These are phyloP conservation scores for Meyerozyma elateridarum DNA, from an alignment of 1,139 yeast genomes.

Conservation along the genomic window DNA sequence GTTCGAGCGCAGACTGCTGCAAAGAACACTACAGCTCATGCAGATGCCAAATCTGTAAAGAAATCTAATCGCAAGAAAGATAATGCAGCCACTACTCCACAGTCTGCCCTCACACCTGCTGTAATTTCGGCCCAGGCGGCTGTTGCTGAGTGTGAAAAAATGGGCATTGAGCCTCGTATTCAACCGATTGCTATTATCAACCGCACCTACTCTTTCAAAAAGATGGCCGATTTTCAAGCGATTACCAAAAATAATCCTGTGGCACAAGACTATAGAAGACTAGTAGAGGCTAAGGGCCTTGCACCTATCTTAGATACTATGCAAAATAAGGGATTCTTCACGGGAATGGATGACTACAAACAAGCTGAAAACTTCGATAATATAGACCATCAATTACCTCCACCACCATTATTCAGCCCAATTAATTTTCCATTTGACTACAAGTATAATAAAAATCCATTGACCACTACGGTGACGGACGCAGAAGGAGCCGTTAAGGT, in stretches of 20 bases:
- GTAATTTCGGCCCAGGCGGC: background rate
- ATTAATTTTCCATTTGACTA: slow-evolving; percentile 70
- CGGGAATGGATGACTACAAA: slow-evolving; percentile 29
- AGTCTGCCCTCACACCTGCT: too few relatives aligned
- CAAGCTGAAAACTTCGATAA: slow-evolving; percentile 26
- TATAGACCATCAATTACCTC: slow-evolving; percentile 64
- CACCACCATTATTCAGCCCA: slow-evolving; percentile 82
- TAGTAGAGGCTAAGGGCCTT: slow-evolving; percentile 24
- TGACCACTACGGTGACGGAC: slow-evolving; percentile 57
- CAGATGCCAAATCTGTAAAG: too few relatives aligned
- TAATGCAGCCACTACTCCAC: too few relatives aligned
- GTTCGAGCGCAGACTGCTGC: too few relatives aligned
- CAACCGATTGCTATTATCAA: slow-evolving; percentile 67
- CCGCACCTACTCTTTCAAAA: slow-evolving; percentile 73
- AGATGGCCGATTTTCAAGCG: slow-evolving; percentile 84
- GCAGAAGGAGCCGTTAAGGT: slow-evolving; percentile 52
- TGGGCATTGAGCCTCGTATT: slow-evolving; percentile 31
- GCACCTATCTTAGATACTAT: slow-evolving; percentile 41
- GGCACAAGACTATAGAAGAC: slow-evolving; percentile 28
- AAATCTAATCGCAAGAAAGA: too few relatives aligned
- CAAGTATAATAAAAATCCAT: slow-evolving; percentile 38
- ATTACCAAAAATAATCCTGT: slow-evolving; percentile 54
- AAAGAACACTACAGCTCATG: too few relatives aligned
- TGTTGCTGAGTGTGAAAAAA: slow-evolving; percentile 5
- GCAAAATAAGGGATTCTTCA: slow-evolving; percentile 31